Evolutionary conservation across 306 rosid genomes (phyloP), one percentile per base, ranked within the genome.

Genomic region (Medicago ruthenica): DNA sequence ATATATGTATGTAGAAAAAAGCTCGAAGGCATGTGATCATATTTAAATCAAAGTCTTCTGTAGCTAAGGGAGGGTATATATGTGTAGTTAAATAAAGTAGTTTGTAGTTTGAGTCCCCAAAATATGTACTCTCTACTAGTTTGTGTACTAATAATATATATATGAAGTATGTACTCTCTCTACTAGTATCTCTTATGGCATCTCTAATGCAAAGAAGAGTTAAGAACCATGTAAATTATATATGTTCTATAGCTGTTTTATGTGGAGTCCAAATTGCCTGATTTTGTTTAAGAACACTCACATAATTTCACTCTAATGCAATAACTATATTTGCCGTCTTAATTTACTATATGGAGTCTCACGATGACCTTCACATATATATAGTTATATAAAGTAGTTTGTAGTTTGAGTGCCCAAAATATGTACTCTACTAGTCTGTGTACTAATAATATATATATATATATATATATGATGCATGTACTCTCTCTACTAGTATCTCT

Each of bases 21-120:
- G 71, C 78, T 79, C 74, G 53, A 53, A 41, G 83, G 55, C 69
- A 66, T 48, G 18, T 10, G 61, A 16, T 3, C 48, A 22, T 77
- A 36, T 45, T 21, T 63, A 39, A 51, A n/a, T 71, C 51, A 36
- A 36, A 74, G 71, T 80, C 66, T 59, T 67, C 18, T 45, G 83
- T 9, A 80, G 79, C 74, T 47, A 9, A 20, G 58, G 67, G 48
- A 45, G 16, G 20, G n/a, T 40, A 6, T 15, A 50, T 71, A n/a
- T n/a, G n/a, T 77, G 11, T 31, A 51, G 8, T 51, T 2, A 18
- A 47, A 40, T 77, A 69, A 57, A 8, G 50, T 27, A 47, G 27
- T 45, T 5, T 68, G 16, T 48, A 27, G 8, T 51, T 17, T 51
- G 64, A 45, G 50, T 71, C 4, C 15, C 66, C 2, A 67, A 67